A percentile compares a stretch with the other conserved stretches of the same genome.
These are phyloP conservation scores for Chondrus crispus DNA, from an alignment of 23 red algal genomes.

Conservation along the genomic window DNA sequence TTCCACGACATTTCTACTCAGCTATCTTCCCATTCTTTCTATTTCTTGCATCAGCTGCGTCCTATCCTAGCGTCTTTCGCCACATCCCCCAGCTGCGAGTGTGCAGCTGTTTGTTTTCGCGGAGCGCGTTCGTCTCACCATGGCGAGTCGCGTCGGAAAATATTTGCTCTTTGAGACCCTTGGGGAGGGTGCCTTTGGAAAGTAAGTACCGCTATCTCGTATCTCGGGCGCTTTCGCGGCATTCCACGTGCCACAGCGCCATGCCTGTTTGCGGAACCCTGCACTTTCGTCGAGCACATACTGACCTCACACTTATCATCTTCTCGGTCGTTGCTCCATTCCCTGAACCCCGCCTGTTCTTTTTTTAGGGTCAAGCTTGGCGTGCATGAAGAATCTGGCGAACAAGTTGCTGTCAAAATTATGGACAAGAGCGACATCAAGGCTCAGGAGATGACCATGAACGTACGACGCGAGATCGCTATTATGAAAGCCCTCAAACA, in stretches of 20 bases:
- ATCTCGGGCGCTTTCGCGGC: no score
- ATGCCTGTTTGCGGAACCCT: background rate
- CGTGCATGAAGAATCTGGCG: slow-evolving; percentile 73
- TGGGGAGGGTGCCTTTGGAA: slow-evolving; percentile 76
- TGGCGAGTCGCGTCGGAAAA: slow-evolving; percentile 74
- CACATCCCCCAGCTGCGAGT: background rate
- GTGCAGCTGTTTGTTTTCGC: background rate
- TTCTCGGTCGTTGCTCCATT: background rate
- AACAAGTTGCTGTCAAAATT: slow-evolving; percentile 78
- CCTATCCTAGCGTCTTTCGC: background rate
- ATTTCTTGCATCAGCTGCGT: background rate
- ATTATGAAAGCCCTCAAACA: slow-evolving; percentile 99
- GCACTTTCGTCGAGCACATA: background rate
- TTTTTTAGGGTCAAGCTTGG: slow-evolving; percentile 74
- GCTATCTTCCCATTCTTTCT: background rate
- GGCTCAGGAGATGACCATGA: slow-evolving; percentile 78
- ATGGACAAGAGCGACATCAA: slow-evolving; percentile 89
- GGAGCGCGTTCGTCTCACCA: background rate
- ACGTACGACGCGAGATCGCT: slow-evolving; percentile 92
- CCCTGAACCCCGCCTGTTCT: background rate
- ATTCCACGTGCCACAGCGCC: no score
- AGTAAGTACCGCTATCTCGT: slow-evolving; percentile 27
- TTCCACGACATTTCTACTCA: background rate
- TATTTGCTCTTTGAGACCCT: slow-evolving; percentile 80
- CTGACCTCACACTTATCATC: background rate